Conservation (phyloP, 2,329 filamentous ascomycete genomes). For the Chaetomiaceae sp. region DNA sequence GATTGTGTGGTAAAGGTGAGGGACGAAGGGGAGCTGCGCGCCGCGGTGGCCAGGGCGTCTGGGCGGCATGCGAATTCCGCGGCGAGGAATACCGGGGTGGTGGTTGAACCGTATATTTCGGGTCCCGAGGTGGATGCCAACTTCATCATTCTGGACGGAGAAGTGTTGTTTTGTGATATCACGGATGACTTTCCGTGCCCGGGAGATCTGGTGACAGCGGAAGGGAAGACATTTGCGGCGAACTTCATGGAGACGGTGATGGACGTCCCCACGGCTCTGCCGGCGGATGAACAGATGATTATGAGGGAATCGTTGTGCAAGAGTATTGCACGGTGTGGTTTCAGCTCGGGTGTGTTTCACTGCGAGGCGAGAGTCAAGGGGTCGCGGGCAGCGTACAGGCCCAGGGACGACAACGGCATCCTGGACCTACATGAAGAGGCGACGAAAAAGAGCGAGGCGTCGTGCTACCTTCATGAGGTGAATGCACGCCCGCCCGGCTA, state of each 20-base stretch:
- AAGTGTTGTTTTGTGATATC: conserved; percentile 39
- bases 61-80: conserved; percentile 21
- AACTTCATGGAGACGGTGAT: conserved; percentile 30
- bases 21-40: conserved; percentile 27
- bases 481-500: conserved; percentile 31
- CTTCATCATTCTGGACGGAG: conserved; percentile 36
- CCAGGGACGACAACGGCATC: conserved; percentile 16
- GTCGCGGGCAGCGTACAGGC: conserved; percentile 25
- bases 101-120: conserved; percentile 38
- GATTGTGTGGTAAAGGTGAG: conserved; percentile 33
- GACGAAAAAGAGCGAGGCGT: background rate
- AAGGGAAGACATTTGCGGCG: conserved; percentile 5
- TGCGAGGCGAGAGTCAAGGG: conserved; percentile 30
- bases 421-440: conserved; percentile 21
- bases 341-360: conserved; percentile 30
- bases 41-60: conserved; percentile 25
- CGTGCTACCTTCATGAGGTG: conserved; percentile 30
- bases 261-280: conserved; percentile 26
- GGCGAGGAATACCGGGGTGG: conserved; percentile 27
- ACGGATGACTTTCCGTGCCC: conserved; percentile 36
- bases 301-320: conserved; percentile 21
- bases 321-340: conserved; percentile 26
- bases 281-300: conserved; percentile 20
- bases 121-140: conserved; percentile 43
- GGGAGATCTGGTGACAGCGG: conserved; percentile 28